Evolutionary conservation across 805 yeast species (phyloP).

Genomic region (Saccharomyces mikatae): DNA sequence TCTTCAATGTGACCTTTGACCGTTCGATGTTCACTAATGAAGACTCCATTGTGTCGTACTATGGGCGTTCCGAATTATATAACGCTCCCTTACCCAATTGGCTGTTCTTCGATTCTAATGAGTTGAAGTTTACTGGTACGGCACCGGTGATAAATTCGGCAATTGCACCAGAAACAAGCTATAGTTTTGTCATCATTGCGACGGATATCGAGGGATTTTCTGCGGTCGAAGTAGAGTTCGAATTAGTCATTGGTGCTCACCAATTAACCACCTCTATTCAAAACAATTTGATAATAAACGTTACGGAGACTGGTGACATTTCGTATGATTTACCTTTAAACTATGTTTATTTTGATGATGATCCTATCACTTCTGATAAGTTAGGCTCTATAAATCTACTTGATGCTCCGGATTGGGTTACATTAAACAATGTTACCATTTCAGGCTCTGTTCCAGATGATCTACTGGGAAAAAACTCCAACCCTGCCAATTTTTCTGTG

Average conservation of each 20-base stretch:
- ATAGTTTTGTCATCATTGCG: slow-evolving; percentile 65
- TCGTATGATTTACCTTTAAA: slow-evolving; percentile 53
- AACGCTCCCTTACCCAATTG: slow-evolving; percentile 88
- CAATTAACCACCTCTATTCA: slow-evolving; percentile 61
- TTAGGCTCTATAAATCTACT: slow-evolving; percentile 45
- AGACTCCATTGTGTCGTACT: slow-evolving; percentile 48
- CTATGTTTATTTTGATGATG: slow-evolving; percentile 58
- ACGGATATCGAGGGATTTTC: slow-evolving; percentile 70
- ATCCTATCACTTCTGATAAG: slow-evolving; percentile 38
- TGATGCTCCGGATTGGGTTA: slow-evolving; percentile 55
- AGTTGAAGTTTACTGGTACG: slow-evolving; percentile 69
- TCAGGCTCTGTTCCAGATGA: slow-evolving; percentile 49
- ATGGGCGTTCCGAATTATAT: slow-evolving; percentile 66
- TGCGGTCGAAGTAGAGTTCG: slow-evolving; percentile 61
- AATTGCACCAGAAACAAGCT: slow-evolving; percentile 79
- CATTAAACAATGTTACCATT: slow-evolving; percentile 38
- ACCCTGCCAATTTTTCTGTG: slow-evolving; percentile 37
- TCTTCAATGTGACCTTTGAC: slow-evolving; percentile 59
- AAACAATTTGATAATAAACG: slow-evolving; percentile 51
- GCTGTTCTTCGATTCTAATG: slow-evolving; percentile 58
- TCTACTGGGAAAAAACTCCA: slow-evolving; percentile 14
- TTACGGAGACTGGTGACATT: slow-evolving; percentile 53
- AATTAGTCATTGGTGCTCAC: slow-evolving; percentile 81
- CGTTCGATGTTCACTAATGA: slow-evolving; percentile 50
- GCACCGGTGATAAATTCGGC: slow-evolving; percentile 81